Evolutionary conservation across 2,329 filamentous ascomycete genomes (phyloP).

Genomic region (Beauveria varroae): DNA sequence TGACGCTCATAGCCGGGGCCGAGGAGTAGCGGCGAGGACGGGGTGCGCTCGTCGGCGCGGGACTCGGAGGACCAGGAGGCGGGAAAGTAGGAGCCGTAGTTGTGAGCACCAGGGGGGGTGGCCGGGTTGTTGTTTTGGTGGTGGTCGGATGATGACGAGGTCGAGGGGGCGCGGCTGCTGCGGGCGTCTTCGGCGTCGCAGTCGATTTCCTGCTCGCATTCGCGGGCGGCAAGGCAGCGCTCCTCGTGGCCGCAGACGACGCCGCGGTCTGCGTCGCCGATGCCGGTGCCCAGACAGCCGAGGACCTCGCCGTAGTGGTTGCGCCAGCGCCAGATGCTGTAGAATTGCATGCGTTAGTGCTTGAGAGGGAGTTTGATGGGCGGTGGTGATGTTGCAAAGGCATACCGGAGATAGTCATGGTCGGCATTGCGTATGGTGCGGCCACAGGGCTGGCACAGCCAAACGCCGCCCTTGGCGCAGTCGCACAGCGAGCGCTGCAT

Average conservation of each 20-base stretch:
- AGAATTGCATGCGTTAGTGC: neutral
- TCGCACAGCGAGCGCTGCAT: slow-evolving; percentile 50
- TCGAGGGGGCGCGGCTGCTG: slow-evolving; percentile 24
- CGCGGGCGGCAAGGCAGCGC: slow-evolving; percentile 67
- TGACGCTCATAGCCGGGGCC: slow-evolving; percentile 74
- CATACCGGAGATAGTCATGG: slow-evolving; percentile 50
- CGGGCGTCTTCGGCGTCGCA: slow-evolving; percentile 72
- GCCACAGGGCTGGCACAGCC: slow-evolving; percentile 82
- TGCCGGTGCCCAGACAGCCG: slow-evolving; percentile 73
- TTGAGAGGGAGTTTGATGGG: too few relatives aligned
- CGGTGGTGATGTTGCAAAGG: neutral
- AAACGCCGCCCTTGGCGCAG: slow-evolving; percentile 54
- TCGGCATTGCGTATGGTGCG: slow-evolving; percentile 57
- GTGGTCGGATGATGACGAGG: neutral
- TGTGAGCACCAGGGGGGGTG: neutral
- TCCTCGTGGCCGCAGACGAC: slow-evolving; percentile 77
- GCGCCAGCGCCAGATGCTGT: slow-evolving; percentile 80
- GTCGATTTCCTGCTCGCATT: slow-evolving; percentile 77
- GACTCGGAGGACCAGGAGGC: neutral
- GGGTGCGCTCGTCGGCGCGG: slow-evolving; percentile 26
- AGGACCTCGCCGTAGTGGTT: slow-evolving; percentile 76
- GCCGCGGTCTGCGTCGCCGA: slow-evolving; percentile 80
- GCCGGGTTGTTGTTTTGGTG: neutral
- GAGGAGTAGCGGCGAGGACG: slow-evolving; percentile 39
- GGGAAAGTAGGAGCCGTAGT: slow-evolving; percentile 10